Evolutionary conservation across 2,329 filamentous ascomycete species (phyloP), one percentile per base, ranked within the genome.

Genomic region (Beauveria asiatica): DNA sequence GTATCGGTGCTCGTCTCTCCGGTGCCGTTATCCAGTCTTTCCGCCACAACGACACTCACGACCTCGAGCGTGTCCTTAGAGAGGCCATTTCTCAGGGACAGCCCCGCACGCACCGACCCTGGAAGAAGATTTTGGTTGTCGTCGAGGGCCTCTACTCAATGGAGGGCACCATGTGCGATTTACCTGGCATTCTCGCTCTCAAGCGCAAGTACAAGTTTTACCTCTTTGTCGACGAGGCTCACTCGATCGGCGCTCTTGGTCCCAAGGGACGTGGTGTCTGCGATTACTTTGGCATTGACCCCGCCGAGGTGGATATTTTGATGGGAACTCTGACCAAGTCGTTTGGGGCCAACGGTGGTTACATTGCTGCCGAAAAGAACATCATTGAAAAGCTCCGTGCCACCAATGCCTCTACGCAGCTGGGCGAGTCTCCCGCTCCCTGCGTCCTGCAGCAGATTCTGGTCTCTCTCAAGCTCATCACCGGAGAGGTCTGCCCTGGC

Each of bases 271-370:
- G 91, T 66, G 94, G 94, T 72, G 92, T 99, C 23, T 99, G 94
- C 74, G 94, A 99, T 73, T 99, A 96, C 77, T 99, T 97, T 70
- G 88, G 88, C 67, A 87, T 97, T 65, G 90, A 97, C 72, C 88
- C 94, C 17, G 76, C 83, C 17, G 88, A 96, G 66, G 86, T 97
- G 42, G 94, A 99, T 72, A 90, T 99, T 69, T 84, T 99, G 56
- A 99, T 99, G 94, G 94, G 94, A 65, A 99, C 94, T 2, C 79
- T 99, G 63, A 99, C 94, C 64, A 99, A 99, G 75, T 97, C 94
- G 1, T 99, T 99, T 68, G 94, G 94, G 68, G 94, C 94, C 66
- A 99, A 99, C 69, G 94, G 94, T 70, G 94, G 94, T 64, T 99
- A 99, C 72, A 83, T 99, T 65, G 90, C 92, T 11, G 92, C 86